Evolutionary conservation across 2,329 filamentous ascomycete species (phyloP).

Genomic region (Fusarium mexicanum): DNA sequence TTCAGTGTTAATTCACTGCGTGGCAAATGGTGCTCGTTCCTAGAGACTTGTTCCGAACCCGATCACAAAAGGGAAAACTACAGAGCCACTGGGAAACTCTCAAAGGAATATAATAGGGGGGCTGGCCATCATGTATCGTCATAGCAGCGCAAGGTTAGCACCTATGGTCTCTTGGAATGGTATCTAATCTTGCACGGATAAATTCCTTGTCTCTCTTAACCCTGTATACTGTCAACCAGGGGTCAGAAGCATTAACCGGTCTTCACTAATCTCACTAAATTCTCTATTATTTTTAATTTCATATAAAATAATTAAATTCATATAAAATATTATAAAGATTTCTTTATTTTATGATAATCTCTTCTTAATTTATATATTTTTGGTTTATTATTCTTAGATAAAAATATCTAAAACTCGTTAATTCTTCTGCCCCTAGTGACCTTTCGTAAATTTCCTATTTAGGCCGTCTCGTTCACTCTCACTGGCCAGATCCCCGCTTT

Average conservation of each 20-base stretch:
- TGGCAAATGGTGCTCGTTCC: background rate
- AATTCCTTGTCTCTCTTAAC: background rate
- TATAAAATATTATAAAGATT: no score
- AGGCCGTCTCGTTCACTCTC: conserved; percentile 39
- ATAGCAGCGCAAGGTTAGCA: background rate
- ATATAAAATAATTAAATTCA: no score
- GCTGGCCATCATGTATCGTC: background rate
- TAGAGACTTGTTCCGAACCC: background rate
- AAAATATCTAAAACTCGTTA: no score
- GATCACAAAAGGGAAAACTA: background rate
- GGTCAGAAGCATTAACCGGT: no score
- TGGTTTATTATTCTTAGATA: no score
- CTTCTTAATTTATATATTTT: no score
- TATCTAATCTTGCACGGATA: background rate
- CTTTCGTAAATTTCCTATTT: conserved; percentile 43
- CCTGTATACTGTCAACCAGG: background rate
- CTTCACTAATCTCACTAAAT: no score
- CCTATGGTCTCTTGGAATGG: background rate
- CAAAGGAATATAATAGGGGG: background rate
- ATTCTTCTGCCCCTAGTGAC: background rate
- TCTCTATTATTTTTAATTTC: no score
- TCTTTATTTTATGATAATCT: no score
- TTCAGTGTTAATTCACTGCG: background rate
- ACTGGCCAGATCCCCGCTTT: conserved; percentile 44
- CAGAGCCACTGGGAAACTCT: background rate